Conservation (phyloP, 140 eudicot species). For the Erigeron philadelphicus region DNA sequence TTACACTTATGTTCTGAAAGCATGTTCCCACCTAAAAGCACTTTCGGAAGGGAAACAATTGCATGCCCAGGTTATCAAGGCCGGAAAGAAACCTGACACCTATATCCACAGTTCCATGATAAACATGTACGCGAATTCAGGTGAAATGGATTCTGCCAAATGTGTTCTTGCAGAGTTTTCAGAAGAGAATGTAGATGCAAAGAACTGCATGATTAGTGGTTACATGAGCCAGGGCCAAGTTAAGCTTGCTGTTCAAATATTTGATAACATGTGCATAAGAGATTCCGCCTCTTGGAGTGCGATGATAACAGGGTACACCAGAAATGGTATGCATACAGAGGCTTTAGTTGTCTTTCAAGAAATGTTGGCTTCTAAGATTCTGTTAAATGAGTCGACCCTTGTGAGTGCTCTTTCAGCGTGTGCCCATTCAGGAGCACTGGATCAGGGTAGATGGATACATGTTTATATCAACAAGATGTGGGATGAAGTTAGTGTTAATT, state of each 20-base stretch:
- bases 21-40: constrained; percentile 42
- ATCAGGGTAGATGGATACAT: constrained; percentile 51
- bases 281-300: constrained; percentile 56
- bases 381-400: constrained; percentile 30
- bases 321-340: constrained; percentile 32
- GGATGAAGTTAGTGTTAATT: constrained; percentile 23
- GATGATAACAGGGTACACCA: constrained; percentile 44
- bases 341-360: constrained; percentile 34
- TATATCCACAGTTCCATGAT: constrained; percentile 38
- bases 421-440: constrained; percentile 34
- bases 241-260: constrained; percentile 22
- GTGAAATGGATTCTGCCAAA: constrained; percentile 31
- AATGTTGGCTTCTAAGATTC: constrained; percentile 30
- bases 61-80: constrained; percentile 45
- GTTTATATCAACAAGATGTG: constrained; percentile 24
- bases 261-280: constrained; percentile 33
- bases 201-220: constrained; percentile 40
- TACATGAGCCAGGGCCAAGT: constrained; percentile 40
- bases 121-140: constrained; percentile 36
- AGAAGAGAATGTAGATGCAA: constrained; percentile 34
- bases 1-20: constrained; percentile 42
- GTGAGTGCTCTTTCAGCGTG: constrained; percentile 50
- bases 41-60: constrained; percentile 45
- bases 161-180: constrained; percentile 31
- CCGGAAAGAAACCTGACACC: constrained; percentile 30